A percentile compares a stretch with the other conserved stretches of the same genome.
Evolutionary conservation across 2,329 filamentous ascomycete genomes (phyloP).

Genomic region (Pseudogymnoascus sp.): DNA sequence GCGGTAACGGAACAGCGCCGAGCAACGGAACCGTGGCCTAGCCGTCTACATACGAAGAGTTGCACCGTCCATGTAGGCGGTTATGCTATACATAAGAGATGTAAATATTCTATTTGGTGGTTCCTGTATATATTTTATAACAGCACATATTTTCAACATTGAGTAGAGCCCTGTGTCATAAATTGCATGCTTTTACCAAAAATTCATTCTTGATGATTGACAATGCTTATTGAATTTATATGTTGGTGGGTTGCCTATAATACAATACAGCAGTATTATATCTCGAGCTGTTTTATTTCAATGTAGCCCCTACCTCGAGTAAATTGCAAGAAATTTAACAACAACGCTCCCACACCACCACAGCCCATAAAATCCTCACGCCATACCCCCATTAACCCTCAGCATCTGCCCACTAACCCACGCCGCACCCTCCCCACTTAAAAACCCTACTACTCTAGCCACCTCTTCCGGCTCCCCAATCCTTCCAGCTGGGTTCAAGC

Average conservation of each 20-base stretch:
- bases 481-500: slow-evolving; percentile 34
- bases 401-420: slow-evolving; percentile 38
- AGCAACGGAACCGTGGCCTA: neutral
- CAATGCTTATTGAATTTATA: neutral
- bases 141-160: neutral
- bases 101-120: neutral
- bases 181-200: neutral
- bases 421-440: slow-evolving; percentile 26
- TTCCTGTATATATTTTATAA: slow-evolving; percentile 2
- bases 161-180: neutral
- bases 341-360: neutral
- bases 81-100: neutral
- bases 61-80: neutral
- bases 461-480: slow-evolving; percentile 42
- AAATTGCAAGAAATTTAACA: neutral
- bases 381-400: slow-evolving; percentile 33
- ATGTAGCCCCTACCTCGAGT: neutral
- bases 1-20: neutral
- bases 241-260: too few species aligned
- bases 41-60: neutral
- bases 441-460: slow-evolving; percentile 35
- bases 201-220: neutral
- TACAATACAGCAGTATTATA: too few species aligned
- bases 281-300: neutral
- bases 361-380: neutral